Evolutionary conservation across 768 basidiomycete species (phyloP).

Genomic region (Russula emetica): DNA sequence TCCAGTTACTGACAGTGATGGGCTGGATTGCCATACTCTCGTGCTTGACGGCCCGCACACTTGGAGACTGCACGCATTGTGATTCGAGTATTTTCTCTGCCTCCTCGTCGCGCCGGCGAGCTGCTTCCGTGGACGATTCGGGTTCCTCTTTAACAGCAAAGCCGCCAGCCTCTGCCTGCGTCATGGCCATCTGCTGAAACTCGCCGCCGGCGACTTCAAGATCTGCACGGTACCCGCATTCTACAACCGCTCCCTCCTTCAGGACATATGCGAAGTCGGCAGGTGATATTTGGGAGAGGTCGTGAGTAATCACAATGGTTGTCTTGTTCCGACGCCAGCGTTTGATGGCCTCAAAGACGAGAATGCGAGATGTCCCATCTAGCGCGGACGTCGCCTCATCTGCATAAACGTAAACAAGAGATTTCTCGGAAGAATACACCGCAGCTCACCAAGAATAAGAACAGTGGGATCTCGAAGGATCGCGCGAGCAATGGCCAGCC

Average conservation of each 20-base stretch:
- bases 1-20: slow-evolving; percentile 71
- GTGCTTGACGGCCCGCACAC: slow-evolving; percentile 35
- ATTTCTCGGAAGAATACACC: neutral
- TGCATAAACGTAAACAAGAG: slow-evolving; percentile 32
- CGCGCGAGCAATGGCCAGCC: slow-evolving; percentile 85
- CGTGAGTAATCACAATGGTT: slow-evolving; percentile 94
- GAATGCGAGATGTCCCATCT: slow-evolving; percentile 79
- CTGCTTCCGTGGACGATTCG: slow-evolving; percentile 29
- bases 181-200: slow-evolving; percentile 64
- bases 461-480: slow-evolving; percentile 81
- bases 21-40: slow-evolving; percentile 51
- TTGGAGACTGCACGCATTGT: slow-evolving; percentile 38
- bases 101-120: slow-evolving; percentile 38
- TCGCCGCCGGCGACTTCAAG: slow-evolving; percentile 62
- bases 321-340: slow-evolving; percentile 73
- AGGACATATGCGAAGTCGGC: slow-evolving; percentile 92
- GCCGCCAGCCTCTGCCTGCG: slow-evolving; percentile 52
- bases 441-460: slow-evolving; percentile 77
- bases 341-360: slow-evolving; percentile 73
- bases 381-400: slow-evolving; percentile 82
- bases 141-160: slow-evolving; percentile 41
- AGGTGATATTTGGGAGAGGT: slow-evolving; percentile 72
- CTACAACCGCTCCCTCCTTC: slow-evolving; percentile 70
- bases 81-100: slow-evolving; percentile 48
- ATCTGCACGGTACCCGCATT: slow-evolving; percentile 83